Evolutionary conservation across 805 yeast genomes (phyloP).

Genomic region (Starmera amethionina): DNA sequence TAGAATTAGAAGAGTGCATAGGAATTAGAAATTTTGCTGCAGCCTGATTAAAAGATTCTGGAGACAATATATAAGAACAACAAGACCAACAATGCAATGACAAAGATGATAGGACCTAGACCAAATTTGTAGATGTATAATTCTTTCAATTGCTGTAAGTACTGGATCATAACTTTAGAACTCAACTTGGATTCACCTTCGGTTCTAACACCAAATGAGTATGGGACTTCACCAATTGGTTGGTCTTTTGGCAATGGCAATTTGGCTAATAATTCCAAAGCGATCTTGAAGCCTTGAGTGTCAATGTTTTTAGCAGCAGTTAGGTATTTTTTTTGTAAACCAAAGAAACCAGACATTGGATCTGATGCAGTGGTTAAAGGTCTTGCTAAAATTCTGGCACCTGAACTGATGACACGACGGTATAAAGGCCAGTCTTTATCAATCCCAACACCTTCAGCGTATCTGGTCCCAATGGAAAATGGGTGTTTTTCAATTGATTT

Average conservation of each 20-base stretch:
- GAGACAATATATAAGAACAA: constrained; percentile 20
- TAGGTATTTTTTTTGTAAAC: constrained; percentile 36
- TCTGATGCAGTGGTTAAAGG: constrained; percentile 43
- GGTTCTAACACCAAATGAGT: constrained; percentile 43
- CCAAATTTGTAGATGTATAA: constrained; percentile 38
- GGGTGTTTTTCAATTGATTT: constrained; percentile 30
- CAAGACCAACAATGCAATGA: constrained; percentile 21
- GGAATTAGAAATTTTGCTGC: too few relatives aligned
- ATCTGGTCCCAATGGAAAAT: constrained; percentile 40
- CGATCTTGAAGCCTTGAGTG: constrained; percentile 40
- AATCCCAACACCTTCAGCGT: constrained; percentile 45
- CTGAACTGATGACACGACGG: constrained; percentile 38
- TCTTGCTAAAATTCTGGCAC: constrained; percentile 38
- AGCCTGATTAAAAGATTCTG: constrained; percentile 7
- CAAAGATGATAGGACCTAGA: constrained; percentile 23
- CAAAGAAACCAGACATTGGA: constrained; percentile 46
- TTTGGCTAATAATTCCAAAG: constrained; percentile 37
- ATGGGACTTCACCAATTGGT: constrained; percentile 37
- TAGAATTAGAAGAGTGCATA: too few relatives aligned
- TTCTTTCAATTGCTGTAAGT: constrained; percentile 35
- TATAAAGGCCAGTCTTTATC: constrained; percentile 45
- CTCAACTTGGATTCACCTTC: constrained; percentile 43
- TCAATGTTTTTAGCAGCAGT: constrained; percentile 24
- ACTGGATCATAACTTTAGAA: constrained; percentile 39
- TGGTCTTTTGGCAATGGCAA: constrained; percentile 28